Conservation (phyloP, 2,329 filamentous ascomycete species). For the Thielaviopsis populi region DNA sequence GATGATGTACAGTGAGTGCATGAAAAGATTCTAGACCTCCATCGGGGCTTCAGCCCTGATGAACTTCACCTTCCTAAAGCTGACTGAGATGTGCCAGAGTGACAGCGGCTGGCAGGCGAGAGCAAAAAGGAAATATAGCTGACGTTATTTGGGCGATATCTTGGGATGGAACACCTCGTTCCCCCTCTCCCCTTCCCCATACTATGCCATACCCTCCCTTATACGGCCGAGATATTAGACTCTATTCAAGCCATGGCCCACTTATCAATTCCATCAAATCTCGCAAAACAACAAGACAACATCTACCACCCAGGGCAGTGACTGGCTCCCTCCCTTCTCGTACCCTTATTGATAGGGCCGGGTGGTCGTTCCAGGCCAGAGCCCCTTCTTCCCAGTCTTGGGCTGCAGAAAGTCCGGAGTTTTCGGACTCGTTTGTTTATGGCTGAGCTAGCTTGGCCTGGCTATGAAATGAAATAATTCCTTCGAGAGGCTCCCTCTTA, state of each 20-base stretch:
- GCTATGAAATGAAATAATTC: background rate
- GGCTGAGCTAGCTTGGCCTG: background rate
- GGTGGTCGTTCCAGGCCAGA: background rate
- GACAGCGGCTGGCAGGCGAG: background rate
- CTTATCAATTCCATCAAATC: background rate
- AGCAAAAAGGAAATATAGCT: background rate
- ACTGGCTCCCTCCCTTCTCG: background rate
- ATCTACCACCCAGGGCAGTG: background rate
- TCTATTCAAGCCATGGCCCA: background rate
- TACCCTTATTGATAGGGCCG: background rate
- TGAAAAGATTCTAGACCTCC: background rate
- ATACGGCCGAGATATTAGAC: background rate
- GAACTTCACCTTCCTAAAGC: background rate
- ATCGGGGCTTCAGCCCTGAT: background rate
- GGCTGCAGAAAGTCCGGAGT: background rate
- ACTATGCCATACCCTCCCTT: background rate
- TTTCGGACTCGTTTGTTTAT: background rate
- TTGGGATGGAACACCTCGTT: background rate
- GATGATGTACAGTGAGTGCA: background rate
- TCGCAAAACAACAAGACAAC: background rate
- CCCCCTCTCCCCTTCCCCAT: background rate
- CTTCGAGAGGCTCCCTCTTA: no score
- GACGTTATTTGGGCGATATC: background rate
- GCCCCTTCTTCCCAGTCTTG: background rate
- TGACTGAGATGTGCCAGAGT: background rate